Evolutionary conservation across 805 yeast genomes (phyloP).

Genomic region (Ascoidea rubescens): DNA sequence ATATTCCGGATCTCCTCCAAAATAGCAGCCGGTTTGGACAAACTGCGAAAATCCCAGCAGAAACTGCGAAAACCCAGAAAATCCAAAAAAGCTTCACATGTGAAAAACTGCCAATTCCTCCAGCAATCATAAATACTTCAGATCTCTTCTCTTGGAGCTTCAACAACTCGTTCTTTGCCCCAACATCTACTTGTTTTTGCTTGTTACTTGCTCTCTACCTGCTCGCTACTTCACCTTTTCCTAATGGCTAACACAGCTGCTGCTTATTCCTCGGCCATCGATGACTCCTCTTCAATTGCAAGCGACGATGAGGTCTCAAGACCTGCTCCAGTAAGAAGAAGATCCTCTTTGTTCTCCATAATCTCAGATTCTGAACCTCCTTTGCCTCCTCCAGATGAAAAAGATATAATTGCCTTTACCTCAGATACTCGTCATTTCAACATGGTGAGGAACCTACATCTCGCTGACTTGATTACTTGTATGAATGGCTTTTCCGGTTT

Average conservation of each 20-base stretch:
- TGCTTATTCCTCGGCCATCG: constrained; percentile 2
- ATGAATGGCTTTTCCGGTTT: constrained; percentile 91
- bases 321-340: constrained; percentile 9
- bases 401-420: constrained; percentile 67
- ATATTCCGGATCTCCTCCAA: no score
- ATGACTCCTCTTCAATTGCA: not conserved
- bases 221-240: no score
- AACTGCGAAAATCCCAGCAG: no score
- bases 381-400: constrained; percentile 63
- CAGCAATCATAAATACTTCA: no score
- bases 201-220: no score
- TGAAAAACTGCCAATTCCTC: no score
- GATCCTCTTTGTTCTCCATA: constrained; percentile 9
- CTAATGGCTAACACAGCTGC: not conserved
- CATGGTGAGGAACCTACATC: constrained; percentile 73
- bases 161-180: no score
- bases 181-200: no score
- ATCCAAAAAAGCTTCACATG: no score
- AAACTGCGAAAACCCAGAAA: no score
- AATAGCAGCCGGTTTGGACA: no score
- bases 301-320: constrained; percentile 1
- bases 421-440: constrained; percentile 78
- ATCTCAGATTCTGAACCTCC: constrained; percentile 19
- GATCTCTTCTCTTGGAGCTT: no score
- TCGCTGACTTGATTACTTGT: constrained; percentile 94